Percentiles rank a stretch among this genome's conserved stretches.
phyloP scores from a whole-genome alignment of 805 yeast species.

The Candida tammaniensis region DNA sequence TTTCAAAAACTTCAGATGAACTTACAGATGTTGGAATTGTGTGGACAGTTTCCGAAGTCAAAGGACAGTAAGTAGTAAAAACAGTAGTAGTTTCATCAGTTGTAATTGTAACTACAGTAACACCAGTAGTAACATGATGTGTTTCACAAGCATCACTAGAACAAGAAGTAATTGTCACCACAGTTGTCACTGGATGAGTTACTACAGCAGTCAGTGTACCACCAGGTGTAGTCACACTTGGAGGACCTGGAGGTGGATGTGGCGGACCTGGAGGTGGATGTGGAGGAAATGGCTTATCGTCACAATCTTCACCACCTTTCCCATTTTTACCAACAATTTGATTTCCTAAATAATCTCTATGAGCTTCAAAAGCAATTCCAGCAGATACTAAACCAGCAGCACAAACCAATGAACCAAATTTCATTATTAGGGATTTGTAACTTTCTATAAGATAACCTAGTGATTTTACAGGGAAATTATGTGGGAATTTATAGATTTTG shows the following conservation, averaged over 20 bases:
- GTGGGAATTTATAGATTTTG: neutral
- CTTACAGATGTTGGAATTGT: too few relatives aligned
- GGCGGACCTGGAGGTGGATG: too few relatives aligned
- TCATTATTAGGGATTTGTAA: constrained; percentile 8
- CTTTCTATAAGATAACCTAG: neutral
- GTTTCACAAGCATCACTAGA: constrained; percentile 12
- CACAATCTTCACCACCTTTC: neutral
- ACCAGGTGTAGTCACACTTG: constrained; percentile 2
- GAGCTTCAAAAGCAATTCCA: too few relatives aligned
- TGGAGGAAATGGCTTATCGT: neutral
- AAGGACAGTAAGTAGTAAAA: constrained; percentile 20
- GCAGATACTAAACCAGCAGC: constrained; percentile 6
- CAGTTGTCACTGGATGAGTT: constrained; percentile 7
- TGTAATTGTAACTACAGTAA: too few relatives aligned
- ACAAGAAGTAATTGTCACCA: constrained; percentile 18
- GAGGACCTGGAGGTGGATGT: constrained; percentile 3
- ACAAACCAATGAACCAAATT: constrained; percentile 4
- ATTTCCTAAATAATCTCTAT: too few relatives aligned
- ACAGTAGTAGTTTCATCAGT: constrained; percentile 1
- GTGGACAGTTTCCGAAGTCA: constrained; percentile 16
- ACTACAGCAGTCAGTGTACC: constrained; percentile 7
- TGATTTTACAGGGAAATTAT: neutral
- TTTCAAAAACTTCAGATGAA: too few relatives aligned
- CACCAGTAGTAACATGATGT: constrained; percentile 25
- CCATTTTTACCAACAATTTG: too few relatives aligned